Evolutionary conservation across 768 basidiomycete species (phyloP).

Genomic region (Leucocoprinus sp.): DNA sequence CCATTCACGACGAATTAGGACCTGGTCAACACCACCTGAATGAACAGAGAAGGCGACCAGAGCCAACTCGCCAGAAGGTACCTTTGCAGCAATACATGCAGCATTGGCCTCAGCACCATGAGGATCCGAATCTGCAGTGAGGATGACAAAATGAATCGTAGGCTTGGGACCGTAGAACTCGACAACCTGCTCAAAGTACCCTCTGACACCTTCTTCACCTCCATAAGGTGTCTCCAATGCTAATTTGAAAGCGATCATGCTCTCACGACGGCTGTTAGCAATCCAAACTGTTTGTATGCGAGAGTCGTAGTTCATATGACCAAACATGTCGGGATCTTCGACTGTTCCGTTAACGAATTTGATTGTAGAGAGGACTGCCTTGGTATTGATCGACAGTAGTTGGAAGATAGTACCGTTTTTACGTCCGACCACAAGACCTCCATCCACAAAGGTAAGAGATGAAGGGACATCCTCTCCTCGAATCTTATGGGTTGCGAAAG

Average conservation of each 20-base stretch:
- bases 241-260: conserved; percentile 74
- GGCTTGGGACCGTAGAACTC: conserved; percentile 81
- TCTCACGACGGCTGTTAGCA: conserved; percentile 78
- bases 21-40: conserved; percentile 81
- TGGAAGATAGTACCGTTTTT: conserved; percentile 83
- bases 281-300: conserved; percentile 84
- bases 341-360: conserved; percentile 59
- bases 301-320: conserved; percentile 79
- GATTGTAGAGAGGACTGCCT: conserved; percentile 66
- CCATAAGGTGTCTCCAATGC: conserved; percentile 56
- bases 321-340: conserved; percentile 83
- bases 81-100: conserved; percentile 76
- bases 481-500: conserved; percentile 70
- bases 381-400: conserved; percentile 67
- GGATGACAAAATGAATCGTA: conserved; percentile 83
- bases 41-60: conserved; percentile 87
- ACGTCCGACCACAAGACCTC: conserved; percentile 77
- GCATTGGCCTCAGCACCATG: conserved; percentile 77
- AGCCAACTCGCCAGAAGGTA: conserved; percentile 67
- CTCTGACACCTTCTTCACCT: conserved; percentile 55
- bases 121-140: conserved; percentile 78
- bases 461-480: conserved; percentile 77
- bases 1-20: conserved; percentile 82
- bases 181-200: conserved; percentile 72
- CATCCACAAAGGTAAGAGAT: conserved; percentile 78